phyloP scores from a whole-genome alignment of 106 monocot species.

The Narthecium ossifragum region DNA sequence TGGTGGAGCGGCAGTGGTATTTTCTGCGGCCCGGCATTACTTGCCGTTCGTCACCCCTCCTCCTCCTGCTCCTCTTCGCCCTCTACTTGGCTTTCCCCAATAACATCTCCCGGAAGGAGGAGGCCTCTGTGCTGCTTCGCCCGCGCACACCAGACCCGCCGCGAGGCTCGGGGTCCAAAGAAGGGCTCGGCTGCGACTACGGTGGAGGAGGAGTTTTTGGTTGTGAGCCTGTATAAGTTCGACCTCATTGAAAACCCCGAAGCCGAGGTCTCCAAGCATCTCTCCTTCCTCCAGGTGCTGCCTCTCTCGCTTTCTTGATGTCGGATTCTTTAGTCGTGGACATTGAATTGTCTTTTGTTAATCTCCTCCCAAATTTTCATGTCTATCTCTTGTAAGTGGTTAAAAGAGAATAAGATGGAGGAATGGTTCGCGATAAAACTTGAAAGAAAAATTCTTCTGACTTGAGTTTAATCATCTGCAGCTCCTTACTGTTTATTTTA shows the following conservation, averaged over 20 bases:
- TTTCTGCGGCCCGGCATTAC: too few species aligned
- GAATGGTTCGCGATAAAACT: neutral
- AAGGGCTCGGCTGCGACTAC: neutral
- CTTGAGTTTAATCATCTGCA: neutral
- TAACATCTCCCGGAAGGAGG: neutral
- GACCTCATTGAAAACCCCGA: conserved; percentile 54
- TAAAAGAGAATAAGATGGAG: neutral
- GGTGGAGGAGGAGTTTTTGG: conserved; percentile 39
- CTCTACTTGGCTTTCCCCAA: neutral
- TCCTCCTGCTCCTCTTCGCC: neutral
- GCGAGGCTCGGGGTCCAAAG: neutral
- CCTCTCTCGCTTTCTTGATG: too few species aligned
- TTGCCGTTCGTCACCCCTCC: neutral
- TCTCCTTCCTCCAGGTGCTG: conserved; percentile 66
- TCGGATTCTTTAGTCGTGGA: too few species aligned
- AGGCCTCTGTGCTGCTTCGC: neutral
- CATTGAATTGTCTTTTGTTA: neutral
- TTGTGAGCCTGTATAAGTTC: conserved; percentile 84
- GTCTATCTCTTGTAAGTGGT: too few species aligned
- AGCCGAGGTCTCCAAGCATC: conserved; percentile 66
- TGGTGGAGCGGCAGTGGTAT: too few species aligned
- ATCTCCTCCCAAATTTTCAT: neutral
- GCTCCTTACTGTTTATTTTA: too few species aligned
- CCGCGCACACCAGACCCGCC: neutral
- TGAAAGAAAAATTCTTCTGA: neutral